phyloP scores from a whole-genome alignment of 768 basidiomycete species.

The Termitomyces sp. region DNA sequence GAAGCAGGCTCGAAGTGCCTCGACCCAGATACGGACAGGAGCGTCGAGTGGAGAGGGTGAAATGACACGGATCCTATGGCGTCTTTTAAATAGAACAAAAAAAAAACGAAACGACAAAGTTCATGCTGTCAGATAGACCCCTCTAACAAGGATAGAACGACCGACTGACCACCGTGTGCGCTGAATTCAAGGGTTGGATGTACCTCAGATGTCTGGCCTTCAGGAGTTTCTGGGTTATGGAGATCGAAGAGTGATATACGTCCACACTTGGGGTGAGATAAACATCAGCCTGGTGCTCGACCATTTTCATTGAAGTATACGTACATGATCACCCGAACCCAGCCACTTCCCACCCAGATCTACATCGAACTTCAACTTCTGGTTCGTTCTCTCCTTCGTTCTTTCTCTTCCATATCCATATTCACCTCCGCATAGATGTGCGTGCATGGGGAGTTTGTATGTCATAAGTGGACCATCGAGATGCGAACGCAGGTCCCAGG shows the following conservation, averaged over 20 bases:
- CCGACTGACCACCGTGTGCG: slow-evolving; percentile 51
- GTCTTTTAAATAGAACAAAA: slow-evolving; percentile 35
- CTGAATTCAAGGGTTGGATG: slow-evolving; percentile 32
- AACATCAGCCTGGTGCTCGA: too few relatives aligned
- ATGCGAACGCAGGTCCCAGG: slow-evolving; percentile 76
- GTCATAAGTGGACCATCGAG: slow-evolving; percentile 34
- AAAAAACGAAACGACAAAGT: neutral
- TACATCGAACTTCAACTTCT: slow-evolving; percentile 73
- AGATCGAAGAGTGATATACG: slow-evolving; percentile 56
- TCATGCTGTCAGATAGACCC: too few relatives aligned
- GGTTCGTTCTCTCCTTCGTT: slow-evolving; percentile 49
- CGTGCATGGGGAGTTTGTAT: slow-evolving; percentile 17
- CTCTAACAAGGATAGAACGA: too few relatives aligned
- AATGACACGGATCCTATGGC: slow-evolving; percentile 69
- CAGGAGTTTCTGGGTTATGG: slow-evolving; percentile 5
- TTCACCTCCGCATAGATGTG: too few relatives aligned
- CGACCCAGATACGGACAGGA: slow-evolving; percentile 74
- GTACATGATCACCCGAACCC: slow-evolving; percentile 63
- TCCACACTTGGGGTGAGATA: slow-evolving; percentile 40
- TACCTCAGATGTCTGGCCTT: slow-evolving; percentile 6
- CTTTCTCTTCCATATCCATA: neutral
- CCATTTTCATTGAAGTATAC: slow-evolving; percentile 14
- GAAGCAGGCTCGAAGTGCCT: slow-evolving; percentile 49
- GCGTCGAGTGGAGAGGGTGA: slow-evolving; percentile 53
- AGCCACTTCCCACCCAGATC: slow-evolving; percentile 64